Base-by-base conservation (phyloP, 345 rosid genomes). In the Linum trigynum region DNA sequence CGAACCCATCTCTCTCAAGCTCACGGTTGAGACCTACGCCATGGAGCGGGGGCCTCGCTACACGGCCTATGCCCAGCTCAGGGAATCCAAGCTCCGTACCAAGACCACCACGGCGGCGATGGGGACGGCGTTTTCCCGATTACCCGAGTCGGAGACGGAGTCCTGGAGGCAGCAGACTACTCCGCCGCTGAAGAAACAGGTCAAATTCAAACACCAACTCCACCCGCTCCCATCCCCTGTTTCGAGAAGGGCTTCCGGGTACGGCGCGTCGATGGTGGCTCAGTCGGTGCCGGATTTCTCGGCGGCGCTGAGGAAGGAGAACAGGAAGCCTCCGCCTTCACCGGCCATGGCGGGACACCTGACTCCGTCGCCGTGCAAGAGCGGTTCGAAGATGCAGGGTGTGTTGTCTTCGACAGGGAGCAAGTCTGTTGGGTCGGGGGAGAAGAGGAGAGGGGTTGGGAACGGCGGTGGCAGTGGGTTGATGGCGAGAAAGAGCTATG, bases 41-140 rank as follows among this genome's bases (percentile, higher is more conserved):
- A 71, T 88, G 84, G 94, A 85, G 75, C 82, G 98, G 77, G 98
- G 98, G 16, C 90, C 97, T 3, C 80, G 85, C 59, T 92, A 92
- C 67, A 39, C 72, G 15, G 94, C 84, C 12, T 92, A 92, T 73
- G 83, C 96, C 4, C 74, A 81, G 61, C 66, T 92, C 17, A 69
- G 98, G 38, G 98, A 92, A 65, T 79, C 84, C 0, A 86, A 74
- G 74, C 82, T 92, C 40, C 78, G 80, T 15, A 57, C 73, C 74
- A 88, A 70, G 50, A 43, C 50, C 50, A 11, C 9, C 6, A 43
- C 50, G 50, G 10, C 50, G 32, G 32, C 32, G 32, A 23, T 23
- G 32, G 32, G 32, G 1, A 23, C 50, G 1, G 9, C 50, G 3
- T 23, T 23, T 11, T 1, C 50, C 6, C 3, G 6, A 3, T 11